Evolutionary conservation across 2,329 filamentous ascomycete species (phyloP).

Genomic region (Penicillium expansum): DNA sequence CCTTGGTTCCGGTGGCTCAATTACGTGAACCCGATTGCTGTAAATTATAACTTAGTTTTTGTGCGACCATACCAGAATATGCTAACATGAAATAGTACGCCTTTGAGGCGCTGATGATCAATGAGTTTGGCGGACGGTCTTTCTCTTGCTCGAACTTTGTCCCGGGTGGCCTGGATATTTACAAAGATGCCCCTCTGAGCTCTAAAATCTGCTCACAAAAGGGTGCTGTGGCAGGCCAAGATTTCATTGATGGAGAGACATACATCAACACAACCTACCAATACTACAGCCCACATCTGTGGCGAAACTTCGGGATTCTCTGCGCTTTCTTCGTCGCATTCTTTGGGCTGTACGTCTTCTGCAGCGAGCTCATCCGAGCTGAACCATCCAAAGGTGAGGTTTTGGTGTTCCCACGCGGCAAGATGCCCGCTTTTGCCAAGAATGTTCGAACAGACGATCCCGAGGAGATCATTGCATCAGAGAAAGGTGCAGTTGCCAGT

Average conservation of each 20-base stretch:
- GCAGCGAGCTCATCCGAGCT: constrained; percentile 59
- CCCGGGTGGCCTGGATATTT: constrained; percentile 41
- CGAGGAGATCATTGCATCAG: constrained; percentile 19
- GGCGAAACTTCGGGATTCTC: constrained; percentile 68
- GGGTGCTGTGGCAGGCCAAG: constrained; percentile 55
- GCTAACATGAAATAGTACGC: constrained; percentile 52
- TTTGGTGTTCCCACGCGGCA: constrained; percentile 68
- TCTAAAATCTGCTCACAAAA: constrained; percentile 57
- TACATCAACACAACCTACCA: constrained; percentile 56
- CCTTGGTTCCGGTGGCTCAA: constrained; percentile 81
- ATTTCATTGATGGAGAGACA: constrained; percentile 56
- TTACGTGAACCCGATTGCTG: constrained; percentile 71
- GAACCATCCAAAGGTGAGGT: constrained; percentile 73
- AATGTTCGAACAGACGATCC: constrained; percentile 25
- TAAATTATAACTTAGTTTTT: constrained; percentile 14
- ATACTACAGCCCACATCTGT: constrained; percentile 59
- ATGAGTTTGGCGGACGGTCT: constrained; percentile 69
- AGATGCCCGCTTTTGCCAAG: constrained; percentile 52
- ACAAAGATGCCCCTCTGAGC: constrained; percentile 35
- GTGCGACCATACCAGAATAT: neutral
- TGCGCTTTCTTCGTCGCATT: constrained; percentile 61
- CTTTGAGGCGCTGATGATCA: constrained; percentile 79
- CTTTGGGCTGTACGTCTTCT: constrained; percentile 58
- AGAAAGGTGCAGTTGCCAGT: constrained; percentile 59
- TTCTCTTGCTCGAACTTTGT: constrained; percentile 54